phyloP scores from a whole-genome alignment of 1,284 basidiomycete genomes.

The Trametes hirsuta region DNA sequence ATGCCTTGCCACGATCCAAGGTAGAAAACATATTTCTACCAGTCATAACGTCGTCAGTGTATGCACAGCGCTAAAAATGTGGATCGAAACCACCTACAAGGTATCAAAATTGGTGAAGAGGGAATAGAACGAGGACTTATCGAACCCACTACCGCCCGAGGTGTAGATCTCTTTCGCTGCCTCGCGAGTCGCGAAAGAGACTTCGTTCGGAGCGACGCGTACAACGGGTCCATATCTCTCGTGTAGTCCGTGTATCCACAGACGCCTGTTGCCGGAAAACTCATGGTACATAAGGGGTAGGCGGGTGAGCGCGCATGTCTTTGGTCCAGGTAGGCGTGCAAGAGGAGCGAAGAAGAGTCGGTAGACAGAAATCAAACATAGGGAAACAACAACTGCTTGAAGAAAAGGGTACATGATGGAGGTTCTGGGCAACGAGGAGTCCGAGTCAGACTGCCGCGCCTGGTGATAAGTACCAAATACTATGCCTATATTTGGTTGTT shows the following conservation, averaged over 20 bases:
- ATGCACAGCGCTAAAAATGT: neutral
- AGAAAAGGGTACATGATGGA: neutral
- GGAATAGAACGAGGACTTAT: conserved; percentile 28
- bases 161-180: conserved; percentile 32
- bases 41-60: neutral
- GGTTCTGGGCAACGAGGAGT: neutral
- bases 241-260: conserved; percentile 30
- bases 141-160: conserved; percentile 30
- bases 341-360: conserved; percentile 28
- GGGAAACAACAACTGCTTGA: neutral
- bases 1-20: conserved; percentile 21
- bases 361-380: conserved; percentile 9
- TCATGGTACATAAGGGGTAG: conserved; percentile 31
- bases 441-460: too few relatives aligned
- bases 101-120: conserved; percentile 27
- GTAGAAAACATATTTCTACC: conserved; percentile 32
- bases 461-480: too few relatives aligned
- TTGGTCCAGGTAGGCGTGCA: conserved; percentile 29
- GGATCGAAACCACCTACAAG: conserved; percentile 1
- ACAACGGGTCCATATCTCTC: conserved; percentile 31
- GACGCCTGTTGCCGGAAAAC: conserved; percentile 18
- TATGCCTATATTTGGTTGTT: too few relatives aligned
- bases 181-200: conserved; percentile 30
- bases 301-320: conserved; percentile 25
- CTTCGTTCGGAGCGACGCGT: conserved; percentile 33